These are phyloP conservation scores for Fusarium illudens DNA, from an alignment of 2,329 filamentous ascomycete genomes.

Conservation along the genomic window DNA sequence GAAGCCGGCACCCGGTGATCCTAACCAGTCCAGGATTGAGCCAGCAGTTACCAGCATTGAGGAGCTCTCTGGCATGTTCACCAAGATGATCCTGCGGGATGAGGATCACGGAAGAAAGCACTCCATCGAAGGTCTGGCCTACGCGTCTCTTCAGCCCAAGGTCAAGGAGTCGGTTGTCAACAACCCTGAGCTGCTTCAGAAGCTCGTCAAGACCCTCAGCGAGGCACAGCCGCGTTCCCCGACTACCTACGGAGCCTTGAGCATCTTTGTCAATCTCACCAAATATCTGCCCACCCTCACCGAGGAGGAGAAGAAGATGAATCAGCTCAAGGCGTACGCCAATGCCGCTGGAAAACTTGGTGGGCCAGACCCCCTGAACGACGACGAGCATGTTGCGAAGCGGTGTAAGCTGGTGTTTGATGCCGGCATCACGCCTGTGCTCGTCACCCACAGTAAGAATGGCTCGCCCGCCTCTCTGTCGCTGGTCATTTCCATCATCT, in stretches of 20 bases:
- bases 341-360: slow-evolving; percentile 77
- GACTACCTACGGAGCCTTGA: slow-evolving; percentile 84
- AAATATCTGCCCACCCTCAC: slow-evolving; percentile 78
- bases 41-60: slow-evolving; percentile 69
- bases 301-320: slow-evolving; percentile 92
- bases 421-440: slow-evolving; percentile 76
- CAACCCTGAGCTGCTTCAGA: slow-evolving; percentile 73
- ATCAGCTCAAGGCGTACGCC: slow-evolving; percentile 92
- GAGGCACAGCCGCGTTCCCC: slow-evolving; percentile 70
- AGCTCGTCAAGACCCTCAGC: slow-evolving; percentile 70
- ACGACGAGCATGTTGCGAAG: slow-evolving; percentile 76
- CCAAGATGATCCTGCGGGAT: slow-evolving; percentile 69
- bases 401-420: slow-evolving; percentile 84
- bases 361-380: slow-evolving; percentile 72
- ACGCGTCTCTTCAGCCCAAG: slow-evolving; percentile 84
- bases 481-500: slow-evolving; percentile 79
- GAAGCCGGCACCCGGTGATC: slow-evolving; percentile 50
- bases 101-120: slow-evolving; percentile 69
- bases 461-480: slow-evolving; percentile 75
- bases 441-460: slow-evolving; percentile 79
- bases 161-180: slow-evolving; percentile 83
- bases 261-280: slow-evolving; percentile 86
- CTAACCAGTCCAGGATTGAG: slow-evolving; percentile 56
- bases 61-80: slow-evolving; percentile 70
- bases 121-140: slow-evolving; percentile 90